Percentiles rank a stretch among this genome's conserved stretches.
Conservation (phyloP, 805 yeast genomes). For the Kodamaea hsintzibuensis region DNA sequence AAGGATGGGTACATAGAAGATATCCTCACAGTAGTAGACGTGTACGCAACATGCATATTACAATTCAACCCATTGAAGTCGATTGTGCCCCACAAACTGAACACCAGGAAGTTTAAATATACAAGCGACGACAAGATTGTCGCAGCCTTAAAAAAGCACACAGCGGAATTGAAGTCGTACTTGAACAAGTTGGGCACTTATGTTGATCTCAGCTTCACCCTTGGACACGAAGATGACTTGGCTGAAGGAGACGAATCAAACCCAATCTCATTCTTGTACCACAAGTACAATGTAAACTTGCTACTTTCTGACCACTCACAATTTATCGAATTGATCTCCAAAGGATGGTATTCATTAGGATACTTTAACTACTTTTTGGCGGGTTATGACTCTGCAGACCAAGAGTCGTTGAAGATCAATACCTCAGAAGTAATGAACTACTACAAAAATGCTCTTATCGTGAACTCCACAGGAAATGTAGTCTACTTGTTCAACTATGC, state of each 20-base stretch:
- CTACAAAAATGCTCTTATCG: conserved; percentile 37
- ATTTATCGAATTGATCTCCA: conserved; percentile 29
- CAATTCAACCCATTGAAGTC: conserved; percentile 40
- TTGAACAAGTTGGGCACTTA: conserved; percentile 22
- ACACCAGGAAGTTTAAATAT: conserved; percentile 16
- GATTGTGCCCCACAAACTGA: conserved; percentile 10
- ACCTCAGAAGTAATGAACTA: conserved; percentile 19
- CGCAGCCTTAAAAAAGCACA: conserved; percentile 17
- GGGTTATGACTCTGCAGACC: conserved; percentile 25
- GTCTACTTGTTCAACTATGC: conserved; percentile 47
- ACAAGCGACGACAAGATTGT: conserved; percentile 23
- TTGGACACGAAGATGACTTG: conserved; percentile 19
- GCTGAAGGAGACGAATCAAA: conserved; percentile 4
- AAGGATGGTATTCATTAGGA: conserved; percentile 42
- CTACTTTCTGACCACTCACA: conserved; percentile 27
- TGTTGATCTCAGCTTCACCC: conserved; percentile 27
- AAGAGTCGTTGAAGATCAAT: conserved; percentile 17
- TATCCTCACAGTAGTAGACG: conserved; percentile 33
- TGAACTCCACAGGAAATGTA: conserved; percentile 36
- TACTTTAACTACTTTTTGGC: conserved; percentile 29
- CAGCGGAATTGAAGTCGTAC: conserved; percentile 23
- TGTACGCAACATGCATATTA: conserved; percentile 32
- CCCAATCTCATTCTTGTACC: conserved; percentile 36
- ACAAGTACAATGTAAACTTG: conserved; percentile 34
- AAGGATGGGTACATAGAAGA: conserved; percentile 30